Evolutionary conservation across 148 eudicot species (phyloP), one percentile per base, ranked within the genome.

Genomic region (Arbutus unedo): DNA sequence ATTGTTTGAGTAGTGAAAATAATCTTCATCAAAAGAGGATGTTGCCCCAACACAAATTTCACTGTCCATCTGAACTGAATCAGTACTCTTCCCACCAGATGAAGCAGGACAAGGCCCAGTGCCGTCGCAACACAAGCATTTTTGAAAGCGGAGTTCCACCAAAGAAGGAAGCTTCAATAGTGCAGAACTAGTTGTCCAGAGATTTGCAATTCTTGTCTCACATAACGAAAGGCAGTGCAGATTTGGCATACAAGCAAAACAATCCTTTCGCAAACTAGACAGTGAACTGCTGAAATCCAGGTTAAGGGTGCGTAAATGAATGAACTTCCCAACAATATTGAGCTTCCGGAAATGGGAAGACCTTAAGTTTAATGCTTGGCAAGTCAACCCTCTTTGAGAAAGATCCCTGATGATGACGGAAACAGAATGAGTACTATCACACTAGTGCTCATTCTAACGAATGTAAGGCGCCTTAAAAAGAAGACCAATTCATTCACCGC

Each of bases 231-330:
- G 88, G 82, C 81, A 80, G 74, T 84, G 88, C 56, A 90, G 50
- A 84, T 86, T 90, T 68, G 92, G 92, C 92, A 90, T 90, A 66
- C 83, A 87, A 57, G 87, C 47, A 86, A 90, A 90, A 79, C 91
- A 90, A 76, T 85, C 91, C 87, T 86, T 88, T n/a, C 85, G 86
- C 77, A 90, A 87, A 72, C 88, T 85, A 55, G 86, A 71, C 59
- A 90, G 92, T 13, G 90, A 90, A 78, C 86, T 81, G 84, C 92
- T 90, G 84, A 90, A 90, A 88, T 90, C 92, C 59, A 90, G 85
- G 77, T 90, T 90, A 54, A 90, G 92, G 3, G 85, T 84, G 51
- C 82, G 87, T 87, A 90, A 80, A 75, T 81, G 88, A 66, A 68
- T 72, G 70, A 88, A 90, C 11, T 84, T 82, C 68, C 92, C 92